A percentile compares a stretch with the other conserved stretches of the same genome.
phyloP scores from a whole-genome alignment of 768 basidiomycete species.

The Rhodotorula toruloides region DNA sequence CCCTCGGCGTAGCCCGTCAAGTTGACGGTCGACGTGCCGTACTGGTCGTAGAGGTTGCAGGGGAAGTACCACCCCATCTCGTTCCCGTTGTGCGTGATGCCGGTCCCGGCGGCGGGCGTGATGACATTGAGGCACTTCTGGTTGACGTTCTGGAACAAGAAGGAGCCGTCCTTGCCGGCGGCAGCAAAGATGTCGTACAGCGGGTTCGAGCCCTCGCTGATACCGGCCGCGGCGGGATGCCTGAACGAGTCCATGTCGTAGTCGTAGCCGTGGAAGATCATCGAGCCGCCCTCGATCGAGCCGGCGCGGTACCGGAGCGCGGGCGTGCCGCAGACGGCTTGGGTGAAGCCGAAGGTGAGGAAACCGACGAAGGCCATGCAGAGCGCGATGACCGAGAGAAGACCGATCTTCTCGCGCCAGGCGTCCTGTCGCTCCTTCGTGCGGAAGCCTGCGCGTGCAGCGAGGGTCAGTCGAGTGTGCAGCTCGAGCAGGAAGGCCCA shows the following conservation, averaged over 20 bases:
- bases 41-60: constrained; percentile 82
- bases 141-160: constrained; percentile 90
- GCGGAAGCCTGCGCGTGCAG: constrained; percentile 60
- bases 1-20: constrained; percentile 60
- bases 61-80: constrained; percentile 93
- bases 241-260: constrained; percentile 84
- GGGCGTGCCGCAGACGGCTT: constrained; percentile 83
- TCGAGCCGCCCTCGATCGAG: constrained; percentile 65
- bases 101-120: constrained; percentile 62
- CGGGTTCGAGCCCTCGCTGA: constrained; percentile 78
- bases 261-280: constrained; percentile 89
- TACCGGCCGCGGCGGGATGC: constrained; percentile 68
- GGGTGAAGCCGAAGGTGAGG: constrained; percentile 97
- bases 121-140: constrained; percentile 73
- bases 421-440: constrained; percentile 91
- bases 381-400: constrained; percentile 68
- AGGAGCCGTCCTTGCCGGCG: constrained; percentile 82
- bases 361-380: constrained; percentile 94
- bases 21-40: constrained; percentile 60
- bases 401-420: constrained; percentile 97
- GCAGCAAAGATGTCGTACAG: constrained; percentile 73
- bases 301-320: constrained; percentile 77
- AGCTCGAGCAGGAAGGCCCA: constrained; percentile 29
- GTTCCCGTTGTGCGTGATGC: constrained; percentile 60
- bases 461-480: neutral